Percentiles rank a stretch among this genome's conserved stretches.
These are phyloP conservation scores for Tetracentron sinense DNA, from an alignment of 164 flowering plant genomes.

Conservation along the genomic window DNA sequence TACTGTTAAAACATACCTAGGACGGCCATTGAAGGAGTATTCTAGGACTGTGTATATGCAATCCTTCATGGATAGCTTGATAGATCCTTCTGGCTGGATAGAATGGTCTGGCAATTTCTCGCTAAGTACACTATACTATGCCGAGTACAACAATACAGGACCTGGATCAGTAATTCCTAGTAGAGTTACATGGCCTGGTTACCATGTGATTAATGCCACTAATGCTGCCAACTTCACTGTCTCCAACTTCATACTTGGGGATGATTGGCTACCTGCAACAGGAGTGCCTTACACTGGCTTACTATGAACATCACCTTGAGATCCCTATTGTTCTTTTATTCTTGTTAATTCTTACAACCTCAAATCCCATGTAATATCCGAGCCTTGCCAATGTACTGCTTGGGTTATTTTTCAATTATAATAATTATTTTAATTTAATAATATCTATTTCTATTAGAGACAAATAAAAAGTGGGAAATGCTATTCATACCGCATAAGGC, in stretches of 20 bases:
- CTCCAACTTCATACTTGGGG: conserved; percentile 32
- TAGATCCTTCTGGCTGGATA: conserved; percentile 36
- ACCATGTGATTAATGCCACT: conserved; percentile 19
- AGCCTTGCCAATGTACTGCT: background rate
- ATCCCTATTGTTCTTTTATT: background rate
- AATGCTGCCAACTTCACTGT: conserved; percentile 44
- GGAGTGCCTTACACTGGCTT: conserved; percentile 33
- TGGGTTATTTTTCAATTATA: no score
- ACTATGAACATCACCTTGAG: background rate
- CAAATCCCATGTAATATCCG: background rate
- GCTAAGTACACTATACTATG: conserved; percentile 39
- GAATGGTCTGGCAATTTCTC: conserved; percentile 42
- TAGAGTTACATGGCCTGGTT: conserved; percentile 44
- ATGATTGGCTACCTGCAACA: conserved; percentile 37
- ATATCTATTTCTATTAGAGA: no score
- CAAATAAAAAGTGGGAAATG: no score
- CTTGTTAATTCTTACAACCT: background rate
- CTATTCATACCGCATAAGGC: no score
- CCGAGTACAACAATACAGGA: conserved; percentile 40
- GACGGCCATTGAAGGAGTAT: conserved; percentile 53
- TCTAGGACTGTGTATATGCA: conserved; percentile 43
- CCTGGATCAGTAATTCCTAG: conserved; percentile 24
- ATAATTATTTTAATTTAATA: no score
- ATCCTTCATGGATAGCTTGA: conserved; percentile 23
- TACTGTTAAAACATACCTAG: conserved; percentile 32